Conservation (phyloP, 176 grass and related monocot species). For the Oropetium thomaeum region DNA sequence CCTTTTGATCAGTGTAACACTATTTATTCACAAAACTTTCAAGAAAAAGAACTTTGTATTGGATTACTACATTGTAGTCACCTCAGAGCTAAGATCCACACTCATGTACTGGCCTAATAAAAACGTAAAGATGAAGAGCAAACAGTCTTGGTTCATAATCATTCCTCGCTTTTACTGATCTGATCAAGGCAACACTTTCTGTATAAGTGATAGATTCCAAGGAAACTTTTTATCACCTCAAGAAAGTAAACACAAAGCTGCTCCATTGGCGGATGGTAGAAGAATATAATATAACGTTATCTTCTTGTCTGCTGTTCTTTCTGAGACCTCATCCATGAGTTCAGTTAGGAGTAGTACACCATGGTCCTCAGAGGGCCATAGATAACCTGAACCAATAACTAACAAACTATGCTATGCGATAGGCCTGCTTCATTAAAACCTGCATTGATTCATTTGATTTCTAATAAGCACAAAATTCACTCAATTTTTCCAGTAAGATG, state of each 20-base stretch:
- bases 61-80: conserved; percentile 9
- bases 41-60: conserved; percentile 4
- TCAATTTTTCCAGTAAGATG: conserved; percentile 1
- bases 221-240: conserved; percentile 16
- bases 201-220: conserved; percentile 16
- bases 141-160: background rate
- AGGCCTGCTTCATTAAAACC: background rate
- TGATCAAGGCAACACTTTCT: conserved; percentile 17
- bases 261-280: background rate
- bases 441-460: background rate
- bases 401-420: conserved; percentile 4
- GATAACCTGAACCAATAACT: conserved; percentile 12
- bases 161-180: conserved; percentile 4
- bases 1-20: conserved; percentile 24
- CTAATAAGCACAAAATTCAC: background rate
- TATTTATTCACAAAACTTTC: conserved; percentile 6
- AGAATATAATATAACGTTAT: conserved; percentile 1
- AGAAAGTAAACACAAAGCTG: conserved; percentile 1
- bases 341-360: background rate
- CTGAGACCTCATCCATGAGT: background rate
- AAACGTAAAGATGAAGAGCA: conserved; percentile 1
- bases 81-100: background rate
- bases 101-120: background rate
- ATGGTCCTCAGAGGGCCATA: background rate
- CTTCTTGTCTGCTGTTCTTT: conserved; percentile 12